Percentiles rank a stretch among this genome's conserved stretches.
phyloP scores from a whole-genome alignment of 441 rosid genomes.

The Gossypium lobatum region DNA sequence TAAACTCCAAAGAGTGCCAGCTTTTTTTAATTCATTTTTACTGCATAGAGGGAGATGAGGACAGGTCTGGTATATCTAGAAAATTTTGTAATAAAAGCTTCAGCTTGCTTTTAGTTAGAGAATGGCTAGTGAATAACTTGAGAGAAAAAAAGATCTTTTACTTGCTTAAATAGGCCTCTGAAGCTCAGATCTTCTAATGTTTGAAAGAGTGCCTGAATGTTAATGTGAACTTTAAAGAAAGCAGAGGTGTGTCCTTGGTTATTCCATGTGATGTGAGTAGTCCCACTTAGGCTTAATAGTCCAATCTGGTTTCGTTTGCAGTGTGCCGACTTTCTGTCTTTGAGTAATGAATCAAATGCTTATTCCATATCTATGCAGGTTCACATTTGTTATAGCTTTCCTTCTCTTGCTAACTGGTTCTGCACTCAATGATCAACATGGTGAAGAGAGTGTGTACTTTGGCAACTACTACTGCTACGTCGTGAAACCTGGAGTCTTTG shows the following conservation, averaged over 20 bases:
- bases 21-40: too few species aligned
- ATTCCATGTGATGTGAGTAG: background rate
- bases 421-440: slow-evolving; percentile 65
- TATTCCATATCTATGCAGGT: slow-evolving; percentile 37
- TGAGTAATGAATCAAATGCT: background rate
- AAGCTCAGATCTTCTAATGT: background rate
- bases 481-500: slow-evolving; percentile 82
- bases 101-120: background rate
- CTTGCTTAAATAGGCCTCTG: background rate
- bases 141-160: background rate
- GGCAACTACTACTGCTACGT: slow-evolving; percentile 65
- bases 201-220: background rate
- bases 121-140: background rate
- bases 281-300: background rate
- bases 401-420: slow-evolving; percentile 75
- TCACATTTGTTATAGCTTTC: slow-evolving; percentile 72
- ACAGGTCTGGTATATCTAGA: too few species aligned
- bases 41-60: too few species aligned
- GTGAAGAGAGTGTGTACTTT: slow-evolving; percentile 38
- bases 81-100: too few species aligned
- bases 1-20: too few species aligned
- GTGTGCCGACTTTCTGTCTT: background rate
- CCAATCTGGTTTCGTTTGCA: background rate
- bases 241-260: background rate
- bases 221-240: background rate